Conservation (phyloP, 2,329 filamentous ascomycete genomes). For the Talaromyces sp. region DNA sequence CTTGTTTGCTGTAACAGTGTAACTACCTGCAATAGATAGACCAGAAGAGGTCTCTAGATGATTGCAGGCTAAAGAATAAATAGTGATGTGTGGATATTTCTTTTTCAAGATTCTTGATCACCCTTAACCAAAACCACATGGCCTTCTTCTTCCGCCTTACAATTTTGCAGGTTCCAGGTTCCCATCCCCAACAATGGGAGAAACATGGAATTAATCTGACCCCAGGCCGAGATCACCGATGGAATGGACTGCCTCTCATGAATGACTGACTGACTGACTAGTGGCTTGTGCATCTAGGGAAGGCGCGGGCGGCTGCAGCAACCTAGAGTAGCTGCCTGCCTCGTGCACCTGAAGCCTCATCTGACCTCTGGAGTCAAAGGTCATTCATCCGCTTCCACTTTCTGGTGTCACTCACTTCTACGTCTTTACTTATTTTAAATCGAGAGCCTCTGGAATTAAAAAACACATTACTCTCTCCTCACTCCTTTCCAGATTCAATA, state of each 20-base stretch:
- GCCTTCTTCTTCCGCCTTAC: not conserved
- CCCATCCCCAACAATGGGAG: too few species aligned
- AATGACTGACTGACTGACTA: too few species aligned
- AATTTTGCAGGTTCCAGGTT: not conserved
- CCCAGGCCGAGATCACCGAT: not conserved
- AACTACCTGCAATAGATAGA: not conserved
- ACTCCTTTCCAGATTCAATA: not conserved
- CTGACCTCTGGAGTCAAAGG: conserved; percentile 14
- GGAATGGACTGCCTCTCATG: not conserved
- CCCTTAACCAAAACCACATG: not conserved
- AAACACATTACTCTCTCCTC: not conserved
- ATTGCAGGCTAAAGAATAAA: not conserved
- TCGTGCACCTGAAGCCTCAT: conserved; percentile 12
- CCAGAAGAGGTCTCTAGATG: not conserved
- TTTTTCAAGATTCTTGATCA: not conserved
- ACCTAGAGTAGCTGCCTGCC: not conserved
- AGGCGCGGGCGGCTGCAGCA: conserved; percentile 10
- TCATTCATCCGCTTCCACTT: not conserved
- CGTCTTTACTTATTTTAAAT: not conserved
- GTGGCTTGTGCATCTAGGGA: conserved; percentile 1
- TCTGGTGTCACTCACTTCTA: not conserved
- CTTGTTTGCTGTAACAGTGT: not conserved
- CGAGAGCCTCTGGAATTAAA: not conserved
- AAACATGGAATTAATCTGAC: not conserved
- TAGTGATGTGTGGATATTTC: not conserved